These are phyloP conservation scores for Podospora pseudoanserina DNA, from an alignment of 495 filamentous ascomycete species.

Conservation along the genomic window DNA sequence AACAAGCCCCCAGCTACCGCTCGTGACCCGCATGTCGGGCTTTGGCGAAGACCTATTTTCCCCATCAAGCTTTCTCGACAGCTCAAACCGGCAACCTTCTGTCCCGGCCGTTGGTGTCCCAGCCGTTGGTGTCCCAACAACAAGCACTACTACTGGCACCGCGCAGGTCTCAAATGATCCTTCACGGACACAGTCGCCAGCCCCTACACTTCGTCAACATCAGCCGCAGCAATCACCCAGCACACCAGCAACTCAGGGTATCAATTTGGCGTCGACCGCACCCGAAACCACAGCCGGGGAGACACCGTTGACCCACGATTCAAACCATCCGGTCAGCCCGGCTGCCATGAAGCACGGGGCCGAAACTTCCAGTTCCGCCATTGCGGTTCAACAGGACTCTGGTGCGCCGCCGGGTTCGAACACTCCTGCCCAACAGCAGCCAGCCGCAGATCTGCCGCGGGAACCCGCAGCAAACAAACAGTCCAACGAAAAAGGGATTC, in stretches of 20 bases:
- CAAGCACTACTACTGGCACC: background rate
- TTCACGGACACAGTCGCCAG: background rate
- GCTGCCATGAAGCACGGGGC: background rate
- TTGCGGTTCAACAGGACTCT: conserved; percentile 13
- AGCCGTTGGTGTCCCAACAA: conserved; percentile 4
- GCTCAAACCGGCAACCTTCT: conserved; percentile 8
- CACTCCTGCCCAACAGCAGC: conserved; percentile 15
- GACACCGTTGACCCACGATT: background rate
- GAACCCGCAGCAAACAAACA: conserved; percentile 23
- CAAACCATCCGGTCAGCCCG: background rate
- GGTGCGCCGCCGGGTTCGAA: conserved; percentile 9
- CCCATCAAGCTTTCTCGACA: conserved; percentile 17
- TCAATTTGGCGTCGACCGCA: too few species aligned
- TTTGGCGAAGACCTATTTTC: conserved; percentile 55
- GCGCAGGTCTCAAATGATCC: background rate
- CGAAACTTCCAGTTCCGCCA: background rate
- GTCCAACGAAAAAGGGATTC: conserved; percentile 35
- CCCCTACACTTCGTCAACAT: background rate
- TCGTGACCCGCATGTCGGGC: conserved; percentile 60
- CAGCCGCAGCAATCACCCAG: background rate
- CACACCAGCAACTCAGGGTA: too few species aligned
- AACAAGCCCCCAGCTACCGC: conserved; percentile 56
- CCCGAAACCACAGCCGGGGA: background rate
- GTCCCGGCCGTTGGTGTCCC: conserved; percentile 8
- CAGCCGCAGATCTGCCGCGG: conserved; percentile 16